Conservation (phyloP, 2,329 filamentous ascomycete species). For the Sporothrix sp. region DNA sequence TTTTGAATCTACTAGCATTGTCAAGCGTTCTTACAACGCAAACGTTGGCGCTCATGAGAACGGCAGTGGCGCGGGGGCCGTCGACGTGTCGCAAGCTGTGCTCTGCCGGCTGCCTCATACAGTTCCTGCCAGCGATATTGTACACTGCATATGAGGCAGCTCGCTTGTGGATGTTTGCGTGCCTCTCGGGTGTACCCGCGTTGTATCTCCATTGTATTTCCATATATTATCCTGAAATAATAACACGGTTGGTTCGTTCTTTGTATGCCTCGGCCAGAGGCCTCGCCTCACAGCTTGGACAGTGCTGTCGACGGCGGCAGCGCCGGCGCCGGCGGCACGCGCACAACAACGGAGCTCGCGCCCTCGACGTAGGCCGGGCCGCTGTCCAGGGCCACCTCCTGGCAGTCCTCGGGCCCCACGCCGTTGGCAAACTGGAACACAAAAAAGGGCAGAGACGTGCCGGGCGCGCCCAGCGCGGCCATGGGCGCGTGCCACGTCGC, state of each 20-base stretch:
- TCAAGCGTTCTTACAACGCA: too few relatives aligned
- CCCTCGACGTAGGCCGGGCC: not conserved
- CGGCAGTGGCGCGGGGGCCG: too few relatives aligned
- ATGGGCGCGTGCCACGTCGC: constrained; percentile 97
- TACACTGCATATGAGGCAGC: too few relatives aligned
- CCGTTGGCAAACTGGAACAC: constrained; percentile 86
- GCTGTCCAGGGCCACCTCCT: constrained; percentile 52
- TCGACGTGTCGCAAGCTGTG: not conserved
- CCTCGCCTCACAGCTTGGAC: too few relatives aligned
- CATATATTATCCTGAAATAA: too few relatives aligned
- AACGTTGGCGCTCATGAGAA: too few relatives aligned
- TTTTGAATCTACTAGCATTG: not conserved
- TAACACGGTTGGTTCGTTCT: too few relatives aligned
- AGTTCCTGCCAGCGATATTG: not conserved
- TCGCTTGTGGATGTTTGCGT: too few relatives aligned
- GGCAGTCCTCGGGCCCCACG: constrained; percentile 73
- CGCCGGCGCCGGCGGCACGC: not conserved
- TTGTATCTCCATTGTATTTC: too few relatives aligned
- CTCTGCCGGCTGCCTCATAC: not conserved
- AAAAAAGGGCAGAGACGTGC: constrained; percentile 65
- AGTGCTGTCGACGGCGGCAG: not conserved
- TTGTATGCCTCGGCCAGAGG: constrained; percentile 4
- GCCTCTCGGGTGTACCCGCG: too few relatives aligned
- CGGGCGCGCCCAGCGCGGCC: constrained; percentile 62
- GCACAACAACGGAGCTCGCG: constrained; percentile 8